Evolutionary conservation across 2,329 filamentous ascomycete species (phyloP), one percentile per base, ranked within the genome.

Genomic region (Delphinella strobiligena): DNA sequence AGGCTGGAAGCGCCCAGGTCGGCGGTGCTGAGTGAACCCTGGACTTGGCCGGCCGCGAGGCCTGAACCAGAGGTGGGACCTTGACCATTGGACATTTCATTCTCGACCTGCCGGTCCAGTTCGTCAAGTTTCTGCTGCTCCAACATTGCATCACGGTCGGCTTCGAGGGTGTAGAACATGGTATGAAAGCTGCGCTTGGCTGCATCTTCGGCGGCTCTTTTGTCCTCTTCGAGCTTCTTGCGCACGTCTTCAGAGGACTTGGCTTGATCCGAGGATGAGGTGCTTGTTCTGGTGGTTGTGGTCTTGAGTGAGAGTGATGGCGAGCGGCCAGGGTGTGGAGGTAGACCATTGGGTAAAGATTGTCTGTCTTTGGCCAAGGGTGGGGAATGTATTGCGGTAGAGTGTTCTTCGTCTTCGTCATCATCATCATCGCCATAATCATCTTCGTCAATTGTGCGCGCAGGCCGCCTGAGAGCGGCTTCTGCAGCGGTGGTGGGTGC

Each of bases 61-160:
- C 66, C 68, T 2, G 39, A 41, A 11, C 34, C 36, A 17, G 34
- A 34, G 14, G 63, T 51, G 11, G 52, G 53, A 32, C 47, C 64
- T 44, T 64, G 72, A 39, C 72, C 74, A 53, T 78, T 73, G 19
- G 88, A 87, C 71, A 94, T 91, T 62, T 98, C 91, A 11, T 88
- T 88, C 60, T 96, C 89, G 8, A 96, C 81, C 58, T 93, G 87
- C 57, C 93, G 82, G 59, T 98, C 91, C 1, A 93, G 87, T 59
- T 96, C 91, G 55, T 98, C 91, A 18, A 98, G 72, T 60, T 89
- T 86, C 60, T 96, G 87, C 61, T 98, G 91, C 60, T 98, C 91
- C 42, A 96, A 64, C 91, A 98, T 96, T 36, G 91, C 91, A 52
- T 89, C 86, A 40, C 85, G 77, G 57, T 98, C 91, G 58, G 89